Evolutionary conservation across 306 rosid species (phyloP), one percentile per base, ranked within the genome.

Genomic region (Hylodesmum podocarpum): DNA sequence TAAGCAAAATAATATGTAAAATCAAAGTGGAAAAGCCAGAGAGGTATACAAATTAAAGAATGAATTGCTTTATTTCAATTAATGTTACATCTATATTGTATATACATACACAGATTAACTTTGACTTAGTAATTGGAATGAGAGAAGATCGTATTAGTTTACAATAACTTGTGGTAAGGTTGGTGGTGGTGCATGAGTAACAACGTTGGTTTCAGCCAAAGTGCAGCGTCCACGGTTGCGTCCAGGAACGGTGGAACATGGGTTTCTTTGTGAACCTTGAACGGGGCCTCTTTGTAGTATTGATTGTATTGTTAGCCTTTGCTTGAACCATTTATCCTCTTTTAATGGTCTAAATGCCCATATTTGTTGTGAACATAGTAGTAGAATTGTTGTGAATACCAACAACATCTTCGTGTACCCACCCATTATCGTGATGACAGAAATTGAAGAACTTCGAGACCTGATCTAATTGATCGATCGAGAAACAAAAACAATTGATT

Each of bases 231-330:
- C 87, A 15, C 11, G 73, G 10, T 57, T 65, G 4, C 82, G 72
- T 0, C 87, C 82, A 2, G 82, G 57, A 33, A 84, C 59, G 69
- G 85, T 80, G 41, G 79, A 76, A n/a, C 84, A 83, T 0, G 87
- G 87, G 33, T 79, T 79, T 41, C 0, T 14, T 1, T 43, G 59
- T 16, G 84, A 70, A n/a, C 0, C 65, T 50, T 19, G 27, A 5
- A 83, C 78, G 0, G 81, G 41, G 5, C 81, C 87, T 80, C 85
- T 40, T 43, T 28, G 87, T 1, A 84, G 77, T 7, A n/a, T n/a
- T n/a, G 85, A 76, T 3, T 80, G 80, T 14, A 66, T 16, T 44
- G 29, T 3, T 21, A 66, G 6, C 12, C 15, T 76, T 10, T 66
- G 41, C 8, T 58, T 31, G 4, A 40, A 27, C 41, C 62, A 28